Base-by-base conservation (phyloP, 2,329 filamentous ascomycete species). In the Claviceps digitariae region DNA sequence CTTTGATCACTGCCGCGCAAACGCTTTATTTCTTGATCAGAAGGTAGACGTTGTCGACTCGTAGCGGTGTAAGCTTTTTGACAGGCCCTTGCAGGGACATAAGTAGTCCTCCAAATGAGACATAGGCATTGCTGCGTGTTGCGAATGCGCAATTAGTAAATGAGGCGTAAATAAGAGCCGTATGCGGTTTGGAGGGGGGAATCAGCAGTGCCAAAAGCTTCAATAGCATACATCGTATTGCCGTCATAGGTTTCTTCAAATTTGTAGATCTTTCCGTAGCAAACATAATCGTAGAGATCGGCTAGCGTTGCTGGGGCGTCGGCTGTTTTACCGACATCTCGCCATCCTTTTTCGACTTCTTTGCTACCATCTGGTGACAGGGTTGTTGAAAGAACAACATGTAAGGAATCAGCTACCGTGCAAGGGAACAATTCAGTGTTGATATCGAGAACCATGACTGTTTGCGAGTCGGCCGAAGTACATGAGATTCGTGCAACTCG, bases 41-140 rank as follows among this genome's bases (percentile, higher is more conserved):
- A 56, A 98, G 79, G 67, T 98, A 98, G 58, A 94, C 83, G 66
- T 95, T 85, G 68, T 98, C 93, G 63, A 96, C 91, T 62, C 90
- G 82, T 64, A 98, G 72, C 29, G 90, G 86, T 36, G 87, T 94
- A 57, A 98, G 81, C 75, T 95, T 96, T 77, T 93, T 94, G 70
- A 95, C 93, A 2, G 93, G 93, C 6, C 94, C 93, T 64, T 95
- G 87, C 53, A 98, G 78, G 62, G 86, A 89, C 72, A 97, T 84
- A 63, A 98, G 72, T 58, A 98, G 74, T 8, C 93, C 93, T 48
- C 93, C 93, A 63, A 96, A 98, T 1, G 90, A 95, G 61, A 94
- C 79, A 70, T 91, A 98, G 29, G 90, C 88, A 68, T 95, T 94
- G 67, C 91, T 97, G 61, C 40, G 20, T 29, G 46, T 34, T 40